Evolutionary conservation across 2,329 filamentous ascomycete species (phyloP), one percentile per base, ranked within the genome.

Genomic region (Fusarium chlamydosporum): DNA sequence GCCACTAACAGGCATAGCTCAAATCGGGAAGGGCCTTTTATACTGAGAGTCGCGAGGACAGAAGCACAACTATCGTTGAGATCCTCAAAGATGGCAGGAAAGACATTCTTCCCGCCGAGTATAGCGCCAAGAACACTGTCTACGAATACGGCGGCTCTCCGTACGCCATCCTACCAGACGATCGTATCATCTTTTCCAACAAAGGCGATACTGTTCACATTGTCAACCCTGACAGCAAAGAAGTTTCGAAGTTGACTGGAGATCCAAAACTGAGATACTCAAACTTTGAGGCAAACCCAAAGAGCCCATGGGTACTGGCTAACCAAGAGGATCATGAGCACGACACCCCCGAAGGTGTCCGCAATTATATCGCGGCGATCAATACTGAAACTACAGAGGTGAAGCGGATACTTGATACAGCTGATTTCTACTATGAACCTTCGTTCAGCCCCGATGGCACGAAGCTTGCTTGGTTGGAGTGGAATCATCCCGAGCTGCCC

Each of bases 101-200:
- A 26, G 79, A 85, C 29, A 72, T 85, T 2, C 76, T 87, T 12
- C 82, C 84, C 1, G 69, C 70, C 4, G 73, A 80, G 0, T 82
- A 82, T 67, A 83, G 79, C 61, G 83, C 80, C 6, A 74, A 77
- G 43, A 84, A 82, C 27, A 78, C 73, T 2, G 81, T 87, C 16
- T 85, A 88, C 62, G 85, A 85, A 63, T 86, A 87, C 52, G 85
- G 85, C 3, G 85, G 84, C 12, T 80, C 80, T 4, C 76, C 83
- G 0, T 82, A 82, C 48, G 79, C 78, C 4, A 72, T 83, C 7
- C 66, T 81, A 3, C 70, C 71, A 0, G 77, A 82, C 52, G 80
- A 79, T 4, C 73, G 76, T 13, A 76, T 87, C 48, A 76, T 86
- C 38, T 85, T 87, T 65, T 80, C 81, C 12, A 81, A 85, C 56